Base-by-base conservation (phyloP, 352 stramenopile species). In the Labyrinthula sp. region DNA sequence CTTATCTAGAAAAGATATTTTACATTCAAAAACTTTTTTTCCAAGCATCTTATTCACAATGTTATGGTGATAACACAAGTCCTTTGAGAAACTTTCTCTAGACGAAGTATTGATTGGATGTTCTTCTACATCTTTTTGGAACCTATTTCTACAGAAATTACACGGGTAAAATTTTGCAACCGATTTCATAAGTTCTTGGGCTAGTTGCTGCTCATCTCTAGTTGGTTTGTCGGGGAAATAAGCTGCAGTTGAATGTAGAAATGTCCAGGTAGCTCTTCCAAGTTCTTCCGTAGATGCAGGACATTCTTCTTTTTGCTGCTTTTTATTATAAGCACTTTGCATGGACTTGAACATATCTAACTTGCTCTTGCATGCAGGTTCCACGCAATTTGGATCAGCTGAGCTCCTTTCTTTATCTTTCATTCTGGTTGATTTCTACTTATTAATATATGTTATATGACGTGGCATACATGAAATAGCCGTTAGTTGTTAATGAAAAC, bases 41-140 rank as follows among this genome's bases (percentile, higher is more conserved):
- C 81, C 73, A 39, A 97, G 71, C 63, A 95, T 94, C 59, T 83
- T 71, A 65, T 95, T 95, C 22, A 95, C 85, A 35, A 80, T 62
- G 64, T 95, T 95, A 68, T 97, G 87, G 60, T 94, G 82, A 52
- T 93, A 73, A 57, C 87, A 96, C 10, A 94, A 63, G 83, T 83
- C 95, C 52, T 88, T 56, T 21, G 80, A 91, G 30, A 96, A 77
- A 35, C 73, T 79, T 58, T 72, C 68, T 38, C 82, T 73, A 31
- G 76, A 23, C 29, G 15, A 58, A 56, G 47, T 35, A 31, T 47
- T 65, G 41, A 82, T 76, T 4, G 84, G 86, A 27, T 72, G 81
- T 48, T 82, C 75, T 43, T 78, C 62, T n/a, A 95, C 65, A 60
- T 91, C 74, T 21, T 86, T 62, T 57, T 83, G 68, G 64, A 97